Conservation (phyloP, 345 rosid genomes). For the Pseudoturritis turrita region DNA sequence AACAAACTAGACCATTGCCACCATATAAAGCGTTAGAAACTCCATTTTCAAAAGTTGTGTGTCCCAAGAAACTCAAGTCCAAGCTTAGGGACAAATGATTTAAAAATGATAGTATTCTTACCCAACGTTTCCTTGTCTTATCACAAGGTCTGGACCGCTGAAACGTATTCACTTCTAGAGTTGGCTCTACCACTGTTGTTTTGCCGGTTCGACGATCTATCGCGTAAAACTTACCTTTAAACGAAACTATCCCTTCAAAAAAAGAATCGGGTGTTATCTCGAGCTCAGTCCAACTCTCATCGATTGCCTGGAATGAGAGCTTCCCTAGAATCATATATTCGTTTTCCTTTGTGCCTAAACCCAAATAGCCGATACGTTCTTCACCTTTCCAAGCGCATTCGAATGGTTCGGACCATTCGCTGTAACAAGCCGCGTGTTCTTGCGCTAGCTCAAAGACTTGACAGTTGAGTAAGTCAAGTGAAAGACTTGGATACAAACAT, state of each 20-base stretch:
- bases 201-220: neutral
- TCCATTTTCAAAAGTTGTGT: too few relatives aligned
- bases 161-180: slow-evolving; percentile 1
- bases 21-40: neutral
- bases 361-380: neutral
- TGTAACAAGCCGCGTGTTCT: slow-evolving; percentile 20
- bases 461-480: slow-evolving; percentile 12
- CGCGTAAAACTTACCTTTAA: slow-evolving; percentile 11
- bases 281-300: slow-evolving; percentile 13
- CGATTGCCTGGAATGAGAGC: neutral
- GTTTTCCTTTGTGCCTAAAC: neutral
- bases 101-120: neutral
- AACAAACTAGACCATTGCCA: too few relatives aligned
- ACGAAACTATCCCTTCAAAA: neutral
- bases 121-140: slow-evolving; percentile 20
- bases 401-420: neutral
- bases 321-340: neutral
- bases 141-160: slow-evolving; percentile 3
- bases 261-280: neutral
- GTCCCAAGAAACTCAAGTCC: too few relatives aligned
- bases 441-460: slow-evolving; percentile 9
- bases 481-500: neutral
- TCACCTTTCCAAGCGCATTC: neutral
- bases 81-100: neutral
- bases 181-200: slow-evolving; percentile 17